Conservation (phyloP, 208 protist genomes). For the Trypanosomatidae sp. region DNA sequence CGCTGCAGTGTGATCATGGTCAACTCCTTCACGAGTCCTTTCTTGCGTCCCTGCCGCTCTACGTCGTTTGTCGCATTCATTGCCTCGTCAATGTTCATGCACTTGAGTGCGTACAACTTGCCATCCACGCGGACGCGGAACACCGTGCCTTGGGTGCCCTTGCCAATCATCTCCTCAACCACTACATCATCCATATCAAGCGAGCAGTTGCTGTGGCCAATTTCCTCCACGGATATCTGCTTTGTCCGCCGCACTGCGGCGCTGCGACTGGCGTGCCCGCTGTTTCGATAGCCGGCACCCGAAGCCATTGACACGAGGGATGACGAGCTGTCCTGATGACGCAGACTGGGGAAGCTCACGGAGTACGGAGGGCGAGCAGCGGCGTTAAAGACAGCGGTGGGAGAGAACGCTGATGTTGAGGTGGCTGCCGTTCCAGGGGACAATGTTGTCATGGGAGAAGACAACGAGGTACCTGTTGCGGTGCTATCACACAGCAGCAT, state of each 20-base stretch:
- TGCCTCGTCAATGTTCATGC: constrained; percentile 75
- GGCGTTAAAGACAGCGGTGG: constrained; percentile 4
- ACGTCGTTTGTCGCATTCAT: constrained; percentile 68
- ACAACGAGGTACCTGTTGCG: neutral
- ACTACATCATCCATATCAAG: constrained; percentile 75
- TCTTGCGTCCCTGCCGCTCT: constrained; percentile 82
- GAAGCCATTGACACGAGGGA: constrained; percentile 27
- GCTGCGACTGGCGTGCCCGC: constrained; percentile 3
- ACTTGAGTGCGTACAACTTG: constrained; percentile 85
- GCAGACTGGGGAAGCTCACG: constrained; percentile 17
- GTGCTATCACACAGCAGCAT: neutral
- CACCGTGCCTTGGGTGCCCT: constrained; percentile 80
- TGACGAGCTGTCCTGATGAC: constrained; percentile 29
- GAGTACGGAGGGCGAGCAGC: constrained; percentile 3
- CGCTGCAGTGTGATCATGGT: constrained; percentile 82
- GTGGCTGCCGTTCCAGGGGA: neutral
- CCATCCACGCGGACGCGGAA: constrained; percentile 69
- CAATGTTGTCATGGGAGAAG: neutral
- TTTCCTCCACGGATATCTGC: constrained; percentile 49
- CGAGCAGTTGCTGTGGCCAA: constrained; percentile 72
- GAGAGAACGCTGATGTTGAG: constrained; percentile 6
- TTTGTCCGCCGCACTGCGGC: constrained; percentile 22
- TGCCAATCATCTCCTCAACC: constrained; percentile 62
- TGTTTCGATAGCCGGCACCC: constrained; percentile 10
- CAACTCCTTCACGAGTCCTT: constrained; percentile 85